Conservation (phyloP, 164 flowering plant genomes). For the Hamamelis virginiana region DNA sequence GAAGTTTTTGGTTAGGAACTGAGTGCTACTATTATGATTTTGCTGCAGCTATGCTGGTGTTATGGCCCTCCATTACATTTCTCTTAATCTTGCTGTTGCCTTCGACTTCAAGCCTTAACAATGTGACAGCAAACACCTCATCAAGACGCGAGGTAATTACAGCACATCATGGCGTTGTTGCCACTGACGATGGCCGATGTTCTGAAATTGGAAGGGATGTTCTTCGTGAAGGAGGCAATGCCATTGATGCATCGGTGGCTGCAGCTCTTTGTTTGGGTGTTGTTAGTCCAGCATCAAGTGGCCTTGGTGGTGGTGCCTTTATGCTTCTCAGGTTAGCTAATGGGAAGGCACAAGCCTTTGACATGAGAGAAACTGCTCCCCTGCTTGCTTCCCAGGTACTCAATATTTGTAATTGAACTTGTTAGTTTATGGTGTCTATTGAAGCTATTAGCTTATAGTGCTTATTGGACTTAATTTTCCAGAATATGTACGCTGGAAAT, state of each 20-base stretch:
- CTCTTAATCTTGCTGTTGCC: slow-evolving; percentile 13
- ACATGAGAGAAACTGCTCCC: slow-evolving; percentile 74
- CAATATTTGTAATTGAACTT: neutral
- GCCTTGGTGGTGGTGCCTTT: slow-evolving; percentile 74
- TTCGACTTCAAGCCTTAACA: slow-evolving; percentile 5
- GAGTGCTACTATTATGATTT: too few species aligned
- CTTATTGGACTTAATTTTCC: slow-evolving; percentile 2
- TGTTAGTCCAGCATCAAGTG: slow-evolving; percentile 69
- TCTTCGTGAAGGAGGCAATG: slow-evolving; percentile 61
- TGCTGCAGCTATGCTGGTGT: slow-evolving; percentile 17
- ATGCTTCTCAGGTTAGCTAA: slow-evolving; percentile 44
- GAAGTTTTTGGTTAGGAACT: too few species aligned
- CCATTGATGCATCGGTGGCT: slow-evolving; percentile 66
- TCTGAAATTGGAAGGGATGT: slow-evolving; percentile 51
- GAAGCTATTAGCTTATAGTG: too few species aligned
- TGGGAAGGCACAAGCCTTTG: slow-evolving; percentile 47
- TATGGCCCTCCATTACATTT: slow-evolving; percentile 12
- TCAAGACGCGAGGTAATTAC: slow-evolving; percentile 27
- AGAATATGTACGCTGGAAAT: slow-evolving; percentile 60
- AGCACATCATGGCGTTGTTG: slow-evolving; percentile 45
- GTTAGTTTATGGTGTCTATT: too few species aligned
- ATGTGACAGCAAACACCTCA: neutral
- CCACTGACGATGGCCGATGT: slow-evolving; percentile 61
- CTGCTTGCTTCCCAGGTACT: slow-evolving; percentile 49
- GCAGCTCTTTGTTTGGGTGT: slow-evolving; percentile 68